Evolutionary conservation across 441 rosid species (phyloP).

Genomic region (Eruca vesicaria): DNA sequence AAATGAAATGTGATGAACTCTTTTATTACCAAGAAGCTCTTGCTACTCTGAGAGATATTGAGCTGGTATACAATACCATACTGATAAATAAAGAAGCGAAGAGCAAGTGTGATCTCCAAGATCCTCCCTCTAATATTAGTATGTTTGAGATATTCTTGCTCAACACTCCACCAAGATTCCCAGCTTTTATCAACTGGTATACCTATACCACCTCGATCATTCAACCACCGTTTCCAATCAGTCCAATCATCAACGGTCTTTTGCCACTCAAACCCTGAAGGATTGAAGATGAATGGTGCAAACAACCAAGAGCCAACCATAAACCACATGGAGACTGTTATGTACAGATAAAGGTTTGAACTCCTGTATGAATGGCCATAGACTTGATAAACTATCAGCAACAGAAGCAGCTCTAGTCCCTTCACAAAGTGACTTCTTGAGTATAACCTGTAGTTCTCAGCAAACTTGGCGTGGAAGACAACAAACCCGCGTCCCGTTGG

Average conservation of each 20-base stretch:
- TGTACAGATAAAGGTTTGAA: conserved; percentile 66
- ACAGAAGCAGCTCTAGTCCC: conserved; percentile 76
- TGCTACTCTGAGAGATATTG: conserved; percentile 69
- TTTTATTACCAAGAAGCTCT: conserved; percentile 54
- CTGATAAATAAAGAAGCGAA: conserved; percentile 85
- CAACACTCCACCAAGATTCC: conserved; percentile 98
- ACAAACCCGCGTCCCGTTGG: conserved; percentile 93
- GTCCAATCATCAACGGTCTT: conserved; percentile 97
- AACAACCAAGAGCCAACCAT: conserved; percentile 94
- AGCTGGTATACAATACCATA: conserved; percentile 98
- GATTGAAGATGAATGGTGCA: conserved; percentile 92
- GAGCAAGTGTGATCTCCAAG: conserved; percentile 69
- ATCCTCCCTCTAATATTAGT: conserved; percentile 70
- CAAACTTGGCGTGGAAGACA: conserved; percentile 88
- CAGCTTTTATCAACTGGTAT: conserved; percentile 74
- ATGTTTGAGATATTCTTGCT: conserved; percentile 78
- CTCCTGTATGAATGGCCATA: conserved; percentile 68
- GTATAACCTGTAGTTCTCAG: conserved; percentile 84
- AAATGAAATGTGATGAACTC: conserved; percentile 11
- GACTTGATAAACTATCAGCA: conserved; percentile 67
- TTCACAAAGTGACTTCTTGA: conserved; percentile 97
- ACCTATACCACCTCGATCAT: conserved; percentile 93
- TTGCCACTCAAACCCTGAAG: conserved; percentile 99
- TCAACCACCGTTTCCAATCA: conserved; percentile 99
- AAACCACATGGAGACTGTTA: conserved; percentile 91